Evolutionary conservation across 805 yeast species (phyloP), one percentile per base, ranked within the genome.

Genomic region (Yamadazyma kitorensis): DNA sequence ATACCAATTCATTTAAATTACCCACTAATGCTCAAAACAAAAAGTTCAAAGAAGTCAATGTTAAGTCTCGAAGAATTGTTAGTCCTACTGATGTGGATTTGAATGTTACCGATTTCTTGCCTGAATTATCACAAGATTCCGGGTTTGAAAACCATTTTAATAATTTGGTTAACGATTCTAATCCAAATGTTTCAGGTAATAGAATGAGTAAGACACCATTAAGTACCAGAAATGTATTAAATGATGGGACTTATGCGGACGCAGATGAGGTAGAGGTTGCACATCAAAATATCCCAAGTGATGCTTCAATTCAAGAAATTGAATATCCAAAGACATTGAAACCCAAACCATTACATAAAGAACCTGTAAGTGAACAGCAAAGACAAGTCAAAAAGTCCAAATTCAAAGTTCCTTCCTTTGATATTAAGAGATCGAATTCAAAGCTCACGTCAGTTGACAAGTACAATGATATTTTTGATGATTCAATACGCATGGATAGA

Each of bases 91-190:
- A 54, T 39, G 68, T 65, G 31, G 74, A 68, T 27, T 45, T 70
- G 18, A 51, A 70, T 19, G 61, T 61, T 1, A 64, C 67, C 15
- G 57, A 61, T 36, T 57, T 64, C 25, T 55, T 74, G 31, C 78
- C 78, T 4, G 74, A 74, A 40, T 31, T 71, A 17, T 64, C 75
- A 1, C 61, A 60, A 22, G 72, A 70, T 27, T 71, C 78, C 2
- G 77, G 72, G 11, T 67, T 73, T 48, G 76, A 61, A 30, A 53
- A 54, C 29, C 71, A 70, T 28, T 70, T 73, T 47, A 53, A 54
- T 18, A 55, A 55, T 17, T 31, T 42, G 27, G 37, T 42, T 8
- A 34, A 37, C 28, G 32, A 39, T 23, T 28, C 39, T 22, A 26
- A 19, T n/a, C 39, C 51, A 4, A 49, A 44, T 32, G 40, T 34